These are phyloP conservation scores for Paxillus rubicundulus DNA, from an alignment of 768 basidiomycete species.

Conservation along the genomic window DNA sequence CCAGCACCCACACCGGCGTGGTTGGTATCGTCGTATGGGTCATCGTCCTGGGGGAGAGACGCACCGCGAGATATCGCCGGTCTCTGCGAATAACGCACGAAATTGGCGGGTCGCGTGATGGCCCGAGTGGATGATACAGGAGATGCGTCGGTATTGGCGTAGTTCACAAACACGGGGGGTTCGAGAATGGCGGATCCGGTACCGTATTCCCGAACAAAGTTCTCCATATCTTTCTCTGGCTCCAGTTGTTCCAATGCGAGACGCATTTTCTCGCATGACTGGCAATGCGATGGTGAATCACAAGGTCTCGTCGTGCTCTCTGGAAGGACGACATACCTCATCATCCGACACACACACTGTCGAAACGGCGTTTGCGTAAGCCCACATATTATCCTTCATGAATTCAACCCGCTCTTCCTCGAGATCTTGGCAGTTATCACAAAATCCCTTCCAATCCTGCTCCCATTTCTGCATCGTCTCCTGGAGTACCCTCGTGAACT, in stretches of 20 bases:
- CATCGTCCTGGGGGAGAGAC: slow-evolving; percentile 39
- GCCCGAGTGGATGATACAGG: slow-evolving; percentile 57
- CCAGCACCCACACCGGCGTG: slow-evolving; percentile 71
- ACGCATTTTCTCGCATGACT: slow-evolving; percentile 92
- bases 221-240: slow-evolving; percentile 82
- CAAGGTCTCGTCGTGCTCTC: background rate
- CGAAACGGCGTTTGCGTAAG: slow-evolving; percentile 94
- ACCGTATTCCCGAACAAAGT: slow-evolving; percentile 85
- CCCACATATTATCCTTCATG: slow-evolving; percentile 94
- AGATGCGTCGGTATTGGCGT: slow-evolving; percentile 62
- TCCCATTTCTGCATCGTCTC: slow-evolving; percentile 89
- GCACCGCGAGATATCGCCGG: slow-evolving; percentile 15
- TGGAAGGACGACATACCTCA: slow-evolving; percentile 58
- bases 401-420: slow-evolving; percentile 95
- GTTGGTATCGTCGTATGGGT: slow-evolving; percentile 48
- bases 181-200: slow-evolving; percentile 89
- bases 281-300: background rate
- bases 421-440: slow-evolving; percentile 92
- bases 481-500: slow-evolving; percentile 74
- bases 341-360: slow-evolving; percentile 95
- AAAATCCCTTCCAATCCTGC: slow-evolving; percentile 89
- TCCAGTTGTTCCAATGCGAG: slow-evolving; percentile 87
- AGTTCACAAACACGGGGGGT: slow-evolving; percentile 83
- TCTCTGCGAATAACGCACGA: slow-evolving; percentile 42
- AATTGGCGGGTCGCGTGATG: slow-evolving; percentile 56